These are phyloP conservation scores for Panicum virgatum DNA, from an alignment of 202 grass and related monocot genomes.

Conservation along the genomic window DNA sequence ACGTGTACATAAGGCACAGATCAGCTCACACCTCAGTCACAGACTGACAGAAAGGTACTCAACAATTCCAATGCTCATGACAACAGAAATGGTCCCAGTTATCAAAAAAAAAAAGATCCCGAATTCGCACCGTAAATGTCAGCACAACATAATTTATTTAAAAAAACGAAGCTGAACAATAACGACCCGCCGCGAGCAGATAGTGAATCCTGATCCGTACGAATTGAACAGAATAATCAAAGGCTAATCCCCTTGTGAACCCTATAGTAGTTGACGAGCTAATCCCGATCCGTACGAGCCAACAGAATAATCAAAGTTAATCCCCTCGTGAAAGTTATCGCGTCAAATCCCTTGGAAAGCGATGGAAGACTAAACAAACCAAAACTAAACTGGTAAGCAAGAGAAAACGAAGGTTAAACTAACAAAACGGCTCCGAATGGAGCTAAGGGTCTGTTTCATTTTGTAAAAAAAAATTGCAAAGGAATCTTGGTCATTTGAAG, in stretches of 20 bases:
- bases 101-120: background rate
- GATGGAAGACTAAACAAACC: conserved; percentile 40
- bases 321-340: background rate
- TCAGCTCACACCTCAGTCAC: background rate
- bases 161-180: background rate
- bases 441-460: too few relatives aligned
- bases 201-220: conserved; percentile 35
- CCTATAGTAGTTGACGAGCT: background rate
- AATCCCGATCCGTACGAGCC: conserved; percentile 26
- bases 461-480: too few relatives aligned
- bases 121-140: background rate
- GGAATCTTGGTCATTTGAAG: too few relatives aligned
- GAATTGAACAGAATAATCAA: conserved; percentile 6
- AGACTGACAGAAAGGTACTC: background rate
- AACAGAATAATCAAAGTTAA: conserved; percentile 17
- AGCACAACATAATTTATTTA: background rate
- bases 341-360: conserved; percentile 24
- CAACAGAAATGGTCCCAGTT: background rate
- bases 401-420: background rate
- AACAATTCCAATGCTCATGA: background rate
- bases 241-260: background rate
- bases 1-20: background rate
- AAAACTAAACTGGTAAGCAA: background rate
- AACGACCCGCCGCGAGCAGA: conserved; percentile 35
- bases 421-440: background rate